Conservation (phyloP, 768 basidiomycete species). For the Flagelloscypha sp. region DNA sequence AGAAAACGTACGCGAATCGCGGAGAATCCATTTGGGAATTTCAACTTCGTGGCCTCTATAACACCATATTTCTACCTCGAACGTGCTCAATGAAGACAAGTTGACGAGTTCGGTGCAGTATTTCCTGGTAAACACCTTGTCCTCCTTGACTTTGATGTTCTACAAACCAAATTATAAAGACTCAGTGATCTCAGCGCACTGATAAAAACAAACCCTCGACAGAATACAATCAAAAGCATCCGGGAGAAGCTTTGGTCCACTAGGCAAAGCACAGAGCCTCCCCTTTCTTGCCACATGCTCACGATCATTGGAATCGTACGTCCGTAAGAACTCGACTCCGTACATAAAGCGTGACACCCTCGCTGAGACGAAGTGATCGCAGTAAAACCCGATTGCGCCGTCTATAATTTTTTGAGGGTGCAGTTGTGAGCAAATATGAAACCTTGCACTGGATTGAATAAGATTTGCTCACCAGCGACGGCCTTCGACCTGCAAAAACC, state of each 20-base stretch:
- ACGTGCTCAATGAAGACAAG: conserved; percentile 65
- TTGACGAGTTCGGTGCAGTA: conserved; percentile 79
- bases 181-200: conserved; percentile 1
- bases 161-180: conserved; percentile 19
- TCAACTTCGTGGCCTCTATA: conserved; percentile 62
- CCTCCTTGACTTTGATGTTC: conserved; percentile 73
- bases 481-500: conserved; percentile 69
- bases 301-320: conserved; percentile 53
- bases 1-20: conserved; percentile 30
- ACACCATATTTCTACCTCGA: conserved; percentile 82
- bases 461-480: no score
- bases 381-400: conserved; percentile 78
- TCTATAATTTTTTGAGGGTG: no score
- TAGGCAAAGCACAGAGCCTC: conserved; percentile 65
- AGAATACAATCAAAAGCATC: conserved; percentile 82
- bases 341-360: conserved; percentile 78
- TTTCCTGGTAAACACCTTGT: conserved; percentile 72
- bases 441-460: no score
- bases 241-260: conserved; percentile 67
- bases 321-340: conserved; percentile 70
- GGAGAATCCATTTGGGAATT: conserved; percentile 67
- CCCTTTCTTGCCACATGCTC: conserved; percentile 60
- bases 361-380: conserved; percentile 77
- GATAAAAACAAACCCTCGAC: conserved; percentile 40
- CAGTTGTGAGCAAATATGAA: no score